Percentiles rank a stretch among this genome's conserved stretches.
phyloP scores from a whole-genome alignment of 768 basidiomycete species.

The Nidularia sp. region DNA sequence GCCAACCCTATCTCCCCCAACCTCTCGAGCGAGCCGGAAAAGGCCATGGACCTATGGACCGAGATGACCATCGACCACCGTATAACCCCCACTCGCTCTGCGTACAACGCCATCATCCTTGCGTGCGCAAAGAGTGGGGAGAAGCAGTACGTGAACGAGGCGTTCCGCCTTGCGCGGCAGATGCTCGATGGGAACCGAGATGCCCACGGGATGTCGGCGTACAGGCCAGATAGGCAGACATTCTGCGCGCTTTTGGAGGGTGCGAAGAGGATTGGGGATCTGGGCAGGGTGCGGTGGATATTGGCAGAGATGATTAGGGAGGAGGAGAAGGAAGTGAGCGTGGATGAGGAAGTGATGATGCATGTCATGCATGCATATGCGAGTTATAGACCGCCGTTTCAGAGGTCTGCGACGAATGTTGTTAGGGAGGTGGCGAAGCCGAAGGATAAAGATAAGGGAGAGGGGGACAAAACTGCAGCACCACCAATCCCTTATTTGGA shows the following conservation, averaged over 20 bases:
- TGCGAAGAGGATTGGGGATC: constrained; percentile 81
- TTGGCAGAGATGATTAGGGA: constrained; percentile 74
- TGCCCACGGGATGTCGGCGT: constrained; percentile 50
- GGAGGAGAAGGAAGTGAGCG: constrained; percentile 21
- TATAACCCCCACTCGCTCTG: constrained; percentile 56
- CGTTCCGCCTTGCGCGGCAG: constrained; percentile 77
- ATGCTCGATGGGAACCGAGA: constrained; percentile 82
- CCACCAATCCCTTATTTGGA: neutral
- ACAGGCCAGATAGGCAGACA: constrained; percentile 60
- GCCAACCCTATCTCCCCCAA: constrained; percentile 44
- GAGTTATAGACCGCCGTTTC: constrained; percentile 70
- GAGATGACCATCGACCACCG: constrained; percentile 82
- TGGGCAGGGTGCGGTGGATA: constrained; percentile 84
- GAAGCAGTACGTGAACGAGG: constrained; percentile 69
- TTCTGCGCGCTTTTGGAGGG: constrained; percentile 88
- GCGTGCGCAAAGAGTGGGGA: constrained; percentile 70
- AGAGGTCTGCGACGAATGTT: constrained; percentile 42
- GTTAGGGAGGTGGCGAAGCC: constrained; percentile 17
- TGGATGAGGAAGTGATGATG: constrained; percentile 71
- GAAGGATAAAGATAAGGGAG: neutral
- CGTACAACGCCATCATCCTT: constrained; percentile 81
- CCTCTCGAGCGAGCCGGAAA: constrained; percentile 73
- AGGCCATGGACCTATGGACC: constrained; percentile 87
- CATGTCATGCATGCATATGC: constrained; percentile 89
- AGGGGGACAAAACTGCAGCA: neutral